Conservation (phyloP, 371 early-diverging fungal species). For the Entomophthora muscae region DNA sequence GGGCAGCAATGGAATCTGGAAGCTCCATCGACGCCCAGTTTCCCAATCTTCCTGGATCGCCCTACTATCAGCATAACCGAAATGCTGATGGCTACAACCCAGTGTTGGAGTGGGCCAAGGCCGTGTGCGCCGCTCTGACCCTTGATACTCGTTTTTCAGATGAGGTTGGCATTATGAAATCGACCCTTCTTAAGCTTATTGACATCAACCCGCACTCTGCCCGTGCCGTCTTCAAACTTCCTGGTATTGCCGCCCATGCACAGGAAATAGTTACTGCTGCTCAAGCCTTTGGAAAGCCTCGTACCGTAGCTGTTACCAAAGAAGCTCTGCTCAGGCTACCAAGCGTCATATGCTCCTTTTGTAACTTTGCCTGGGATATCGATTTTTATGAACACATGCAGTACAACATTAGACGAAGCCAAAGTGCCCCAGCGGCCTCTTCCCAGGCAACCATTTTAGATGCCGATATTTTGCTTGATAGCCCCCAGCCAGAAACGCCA, state of each 20-base stretch:
- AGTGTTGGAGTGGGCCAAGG: slow-evolving; percentile 62
- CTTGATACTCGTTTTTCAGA: slow-evolving; percentile 45
- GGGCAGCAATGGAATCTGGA: not conserved
- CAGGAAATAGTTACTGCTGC: not conserved
- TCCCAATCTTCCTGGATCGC: slow-evolving; percentile 50
- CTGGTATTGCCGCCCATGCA: not conserved
- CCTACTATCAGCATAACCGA: slow-evolving; percentile 15
- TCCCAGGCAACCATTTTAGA: not conserved
- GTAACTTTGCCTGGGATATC: slow-evolving; percentile 63
- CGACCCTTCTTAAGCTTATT: slow-evolving; percentile 52
- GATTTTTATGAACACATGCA: slow-evolving; percentile 51
- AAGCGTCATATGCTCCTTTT: slow-evolving; percentile 73
- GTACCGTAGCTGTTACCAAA: not conserved
- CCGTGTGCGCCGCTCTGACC: slow-evolving; percentile 43
- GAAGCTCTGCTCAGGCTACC: slow-evolving; percentile 25
- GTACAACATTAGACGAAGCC: slow-evolving; percentile 57
- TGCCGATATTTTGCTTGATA: not conserved
- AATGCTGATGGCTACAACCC: slow-evolving; percentile 14
- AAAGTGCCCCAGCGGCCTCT: slow-evolving; percentile 45
- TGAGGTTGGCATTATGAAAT: slow-evolving; percentile 43
- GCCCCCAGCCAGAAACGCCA: not conserved
- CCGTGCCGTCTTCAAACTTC: slow-evolving; percentile 39
- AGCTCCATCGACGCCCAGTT: slow-evolving; percentile 17
- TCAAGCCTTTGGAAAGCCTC: not conserved
- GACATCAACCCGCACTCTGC: slow-evolving; percentile 60